Evolutionary conservation across 305 asterid genomes (phyloP), one percentile per base, ranked within the genome.

Genomic region (Nicotiana rustica): DNA sequence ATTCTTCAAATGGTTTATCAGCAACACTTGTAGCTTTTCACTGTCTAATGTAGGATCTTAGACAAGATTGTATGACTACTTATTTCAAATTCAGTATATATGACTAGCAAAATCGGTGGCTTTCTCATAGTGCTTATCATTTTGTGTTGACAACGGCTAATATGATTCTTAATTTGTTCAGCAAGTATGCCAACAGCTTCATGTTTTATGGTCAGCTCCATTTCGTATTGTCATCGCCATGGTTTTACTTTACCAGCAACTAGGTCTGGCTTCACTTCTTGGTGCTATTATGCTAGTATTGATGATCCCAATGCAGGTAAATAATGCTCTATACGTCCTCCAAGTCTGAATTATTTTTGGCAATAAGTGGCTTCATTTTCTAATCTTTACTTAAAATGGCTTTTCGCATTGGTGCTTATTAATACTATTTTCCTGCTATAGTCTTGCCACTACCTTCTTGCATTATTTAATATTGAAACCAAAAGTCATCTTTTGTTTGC

Each of bases 131-230:
- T 19, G 61, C 38, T 75, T 73, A 25, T 75, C 25, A 25, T 25
- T 52, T 52, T 52, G 57, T 75, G 5, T 75, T 75, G 79, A 36
- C 36, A 65, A 19, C 29, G 15, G 47, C 62, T 79, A 62, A 79
- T 79, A 8, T 79, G 73, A 62, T 60, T 79, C 75, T 75, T 73
- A 47, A 41, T 70, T 78, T 59, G 44, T 82, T 57, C 88, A 95
- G 99, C 99, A 92, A 95, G 87, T 93, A 87, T 91, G 98, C 89
- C 97, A 94, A 84, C 96, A 96, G 70, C 96, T 95, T 75, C 99
- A 95, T 89, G 91, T 92, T 82, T 79, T 95, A 86, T 95, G 99
- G 99, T 95, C 99, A 75, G 97, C 99, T 83, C 99, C 98, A 84
- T 92, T 95, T 86, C 97, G 99, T 29, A 95, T 95, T 71, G 56